phyloP scores from a whole-genome alignment of 257 asterid species.

The Gentiana macrophylla region DNA sequence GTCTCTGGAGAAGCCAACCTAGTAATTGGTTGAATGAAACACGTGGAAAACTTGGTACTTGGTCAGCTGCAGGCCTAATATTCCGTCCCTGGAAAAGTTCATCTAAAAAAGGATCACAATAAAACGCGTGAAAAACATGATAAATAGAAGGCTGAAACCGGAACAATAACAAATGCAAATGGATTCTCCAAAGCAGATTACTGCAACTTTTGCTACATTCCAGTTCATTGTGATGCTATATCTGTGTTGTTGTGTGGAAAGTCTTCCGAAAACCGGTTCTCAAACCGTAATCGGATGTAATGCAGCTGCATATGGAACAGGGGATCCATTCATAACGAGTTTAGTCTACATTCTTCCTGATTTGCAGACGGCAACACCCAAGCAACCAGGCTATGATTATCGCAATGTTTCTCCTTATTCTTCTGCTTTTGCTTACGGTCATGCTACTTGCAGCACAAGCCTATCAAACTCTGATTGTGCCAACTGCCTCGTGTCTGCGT shows the following conservation, averaged over 20 bases:
- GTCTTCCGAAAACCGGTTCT: conserved; percentile 36
- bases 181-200: too few species aligned
- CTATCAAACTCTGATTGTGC: conserved; percentile 38
- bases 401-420: conserved; percentile 63
- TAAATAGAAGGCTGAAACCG: too few species aligned
- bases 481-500: conserved; percentile 47
- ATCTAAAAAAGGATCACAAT: too few species aligned
- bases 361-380: conserved; percentile 32
- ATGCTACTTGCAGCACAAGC: conserved; percentile 44
- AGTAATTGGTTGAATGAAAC: too few species aligned
- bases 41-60: too few species aligned
- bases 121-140: too few species aligned
- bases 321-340: conserved; percentile 53
- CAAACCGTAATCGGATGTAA: conserved; percentile 30
- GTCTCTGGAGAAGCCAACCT: too few species aligned
- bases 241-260: conserved; percentile 4
- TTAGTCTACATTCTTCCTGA: conserved; percentile 42
- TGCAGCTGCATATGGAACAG: conserved; percentile 27
- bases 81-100: too few species aligned
- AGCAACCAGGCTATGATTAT: conserved; percentile 28
- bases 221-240: conserved; percentile 1
- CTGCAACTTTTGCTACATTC: background rate
- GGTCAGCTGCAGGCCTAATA: too few species aligned
- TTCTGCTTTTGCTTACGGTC: conserved; percentile 72
- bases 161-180: too few species aligned